These are phyloP conservation scores for Apium graveolens DNA, from an alignment of 129 eudicot species.

Conservation along the genomic window DNA sequence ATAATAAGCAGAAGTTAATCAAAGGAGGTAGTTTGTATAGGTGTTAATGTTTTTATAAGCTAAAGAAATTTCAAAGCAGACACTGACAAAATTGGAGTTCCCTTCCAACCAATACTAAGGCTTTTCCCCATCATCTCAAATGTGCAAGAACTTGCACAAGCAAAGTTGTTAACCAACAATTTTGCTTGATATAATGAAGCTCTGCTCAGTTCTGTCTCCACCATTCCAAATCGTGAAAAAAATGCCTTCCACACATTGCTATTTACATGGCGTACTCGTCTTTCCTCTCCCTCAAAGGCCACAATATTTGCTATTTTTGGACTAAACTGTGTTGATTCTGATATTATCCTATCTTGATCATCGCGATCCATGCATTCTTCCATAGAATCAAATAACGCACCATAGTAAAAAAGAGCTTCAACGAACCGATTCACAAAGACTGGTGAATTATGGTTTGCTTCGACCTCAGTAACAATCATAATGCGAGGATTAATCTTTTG, in stretches of 20 bases:
- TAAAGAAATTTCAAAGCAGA: background rate
- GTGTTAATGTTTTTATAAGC: background rate
- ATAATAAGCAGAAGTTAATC: background rate
- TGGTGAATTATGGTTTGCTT: background rate
- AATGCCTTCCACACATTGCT: background rate
- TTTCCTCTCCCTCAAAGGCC: constrained; percentile 3
- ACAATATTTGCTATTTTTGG: background rate
- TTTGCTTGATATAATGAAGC: constrained; percentile 2
- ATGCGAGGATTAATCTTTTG: background rate
- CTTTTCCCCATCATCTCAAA: background rate
- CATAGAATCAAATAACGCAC: constrained; percentile 5
- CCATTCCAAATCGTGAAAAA: background rate
- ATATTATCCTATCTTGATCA: background rate
- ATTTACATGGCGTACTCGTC: background rate
- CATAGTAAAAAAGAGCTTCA: constrained; percentile 3
- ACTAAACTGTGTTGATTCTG: background rate
- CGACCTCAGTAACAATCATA: constrained; percentile 3
- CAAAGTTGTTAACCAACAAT: background rate
- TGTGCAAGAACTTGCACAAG: constrained; percentile 6
- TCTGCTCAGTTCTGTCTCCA: constrained; percentile 4
- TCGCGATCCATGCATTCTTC: constrained; percentile 4
- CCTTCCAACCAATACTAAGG: background rate
- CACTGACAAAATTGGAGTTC: background rate
- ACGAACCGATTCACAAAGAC: background rate
- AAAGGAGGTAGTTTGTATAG: background rate